phyloP scores from a whole-genome alignment of 169 alveolate species.

The Cystoisospora suis region DNA sequence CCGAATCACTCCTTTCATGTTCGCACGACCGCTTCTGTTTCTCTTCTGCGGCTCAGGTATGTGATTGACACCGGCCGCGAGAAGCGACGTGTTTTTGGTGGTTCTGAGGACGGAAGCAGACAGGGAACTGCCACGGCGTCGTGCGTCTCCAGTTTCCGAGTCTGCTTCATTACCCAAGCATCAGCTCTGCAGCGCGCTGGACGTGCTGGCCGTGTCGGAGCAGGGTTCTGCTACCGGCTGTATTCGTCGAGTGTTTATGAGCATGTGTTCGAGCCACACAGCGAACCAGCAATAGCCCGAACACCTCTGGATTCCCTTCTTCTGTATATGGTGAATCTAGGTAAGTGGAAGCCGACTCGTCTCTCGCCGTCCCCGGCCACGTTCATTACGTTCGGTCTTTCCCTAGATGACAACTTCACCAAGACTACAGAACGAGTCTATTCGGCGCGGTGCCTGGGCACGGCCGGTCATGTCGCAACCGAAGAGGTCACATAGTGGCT shows the following conservation, averaged over 20 bases:
- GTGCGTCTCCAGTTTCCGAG: constrained; percentile 87
- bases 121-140: constrained; percentile 66
- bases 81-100: constrained; percentile 78
- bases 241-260: constrained; percentile 77
- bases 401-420: no score
- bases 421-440: no score
- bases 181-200: constrained; percentile 97
- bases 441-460: no score
- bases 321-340: constrained; percentile 87
- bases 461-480: no score
- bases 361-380: not conserved
- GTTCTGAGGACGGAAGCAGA: not conserved
- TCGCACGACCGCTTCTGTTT: not conserved
- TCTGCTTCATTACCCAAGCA: constrained; percentile 90
- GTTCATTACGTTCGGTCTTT: not conserved
- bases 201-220: constrained; percentile 98
- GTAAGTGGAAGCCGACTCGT: constrained; percentile 48
- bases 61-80: constrained; percentile 95
- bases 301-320: constrained; percentile 88
- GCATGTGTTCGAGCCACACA: constrained; percentile 79
- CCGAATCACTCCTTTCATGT: no score
- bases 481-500: no score
- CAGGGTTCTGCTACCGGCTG: constrained; percentile 97
- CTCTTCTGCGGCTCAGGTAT: constrained; percentile 70
- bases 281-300: constrained; percentile 85